Base-by-base conservation (phyloP, 2,329 filamentous ascomycete species). In the Westerdykella ornata region DNA sequence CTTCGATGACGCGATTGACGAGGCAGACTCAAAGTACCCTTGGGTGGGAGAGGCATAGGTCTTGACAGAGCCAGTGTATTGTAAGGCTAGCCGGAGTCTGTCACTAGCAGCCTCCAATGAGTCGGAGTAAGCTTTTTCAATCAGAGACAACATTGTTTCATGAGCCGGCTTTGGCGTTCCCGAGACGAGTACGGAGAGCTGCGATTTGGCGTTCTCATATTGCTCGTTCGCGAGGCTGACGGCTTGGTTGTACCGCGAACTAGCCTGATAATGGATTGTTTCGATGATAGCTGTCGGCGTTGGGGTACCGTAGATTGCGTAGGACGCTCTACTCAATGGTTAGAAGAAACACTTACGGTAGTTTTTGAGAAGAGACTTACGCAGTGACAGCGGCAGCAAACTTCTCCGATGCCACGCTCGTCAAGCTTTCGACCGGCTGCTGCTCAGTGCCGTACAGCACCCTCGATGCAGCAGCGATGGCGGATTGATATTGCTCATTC, bases 151-250 rank as follows among this genome's bases (percentile, higher is more conserved):
- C 60, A 88, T 76, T 46, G 85, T 72, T 51, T 85, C 72, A 46
- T 88, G 81, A 3, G 78, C 74, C 6, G 85, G 84, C 55, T 84
- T 77, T 1, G 82, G 78, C 17, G 80, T 80, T 22, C 83, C 84
- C 19, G 77, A 80, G 30, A 87, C 74, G 53, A 85, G 77, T 3
- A 72, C 76, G 1, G 82, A 86, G 2, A 85, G 72, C 18, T 78
- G 72, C 1, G 82, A 82, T 53, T 81, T 78, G 8, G 84, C 85
- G 16, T 78, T 78, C 26, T 58, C 53, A 52, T 85, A 86, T 40
- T 83, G 80, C 31, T 78, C 72, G n/a, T 79, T 78, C 3, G 85
- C 85, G 31, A 75, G 70, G 33, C 76, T 77, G 8, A 85, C 65
- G 15, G 84, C 85, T 17, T 75, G 75, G 7, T 75, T 76, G 62